Conservation (phyloP, 768 basidiomycete species). For the Scleroderma bovista region DNA sequence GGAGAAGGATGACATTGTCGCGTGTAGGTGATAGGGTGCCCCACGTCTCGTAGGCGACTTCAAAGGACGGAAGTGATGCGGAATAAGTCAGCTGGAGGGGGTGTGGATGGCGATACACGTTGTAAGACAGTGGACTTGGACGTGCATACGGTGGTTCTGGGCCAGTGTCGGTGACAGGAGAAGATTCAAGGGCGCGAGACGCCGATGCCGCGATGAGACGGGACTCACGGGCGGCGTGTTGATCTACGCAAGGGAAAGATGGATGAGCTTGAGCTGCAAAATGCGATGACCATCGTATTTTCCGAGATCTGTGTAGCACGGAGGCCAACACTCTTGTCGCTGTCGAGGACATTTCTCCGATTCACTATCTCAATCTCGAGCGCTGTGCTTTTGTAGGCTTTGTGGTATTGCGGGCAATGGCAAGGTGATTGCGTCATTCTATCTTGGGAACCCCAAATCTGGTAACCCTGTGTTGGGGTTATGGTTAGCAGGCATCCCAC, state of each 20-base stretch:
- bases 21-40: constrained; percentile 71
- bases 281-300: constrained; percentile 1
- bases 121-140: constrained; percentile 70
- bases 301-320: not conserved
- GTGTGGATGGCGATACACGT: constrained; percentile 52
- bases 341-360: not conserved
- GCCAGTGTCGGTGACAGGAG: constrained; percentile 42
- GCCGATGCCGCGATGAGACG: constrained; percentile 34
- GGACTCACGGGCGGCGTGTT: constrained; percentile 67
- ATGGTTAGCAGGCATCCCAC: constrained; percentile 2
- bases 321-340: not conserved
- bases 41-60: constrained; percentile 98
- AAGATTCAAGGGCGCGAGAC: constrained; percentile 17
- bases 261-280: constrained; percentile 7
- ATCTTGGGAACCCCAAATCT: not conserved
- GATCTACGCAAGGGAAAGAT: constrained; percentile 76
- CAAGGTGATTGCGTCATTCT: constrained; percentile 5
- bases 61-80: constrained; percentile 56
- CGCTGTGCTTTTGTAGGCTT: not conserved
- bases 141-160: constrained; percentile 83
- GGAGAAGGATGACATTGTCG: constrained; percentile 90
- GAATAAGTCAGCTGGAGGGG: constrained; percentile 69
- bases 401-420: not conserved
- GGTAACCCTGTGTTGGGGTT: constrained; percentile 3
- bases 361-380: not conserved